Conservation (phyloP, 2,329 filamentous ascomycete species). For the Talaromyces sp. region DNA sequence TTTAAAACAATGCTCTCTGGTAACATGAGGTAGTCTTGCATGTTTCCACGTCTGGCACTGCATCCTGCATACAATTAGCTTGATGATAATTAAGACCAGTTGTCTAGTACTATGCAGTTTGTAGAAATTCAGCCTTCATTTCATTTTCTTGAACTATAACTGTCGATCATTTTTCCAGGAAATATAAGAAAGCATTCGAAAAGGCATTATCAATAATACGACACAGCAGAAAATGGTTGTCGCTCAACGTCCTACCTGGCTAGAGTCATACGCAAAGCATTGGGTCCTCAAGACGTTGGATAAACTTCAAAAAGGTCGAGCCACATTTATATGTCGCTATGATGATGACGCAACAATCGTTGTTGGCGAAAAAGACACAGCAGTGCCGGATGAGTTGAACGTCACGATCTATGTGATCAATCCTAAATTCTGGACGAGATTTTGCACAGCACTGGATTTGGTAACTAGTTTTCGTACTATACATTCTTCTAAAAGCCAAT, state of each 20-base stretch:
- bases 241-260: neutral
- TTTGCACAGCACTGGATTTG: slow-evolving; percentile 6
- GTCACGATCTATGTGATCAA: slow-evolving; percentile 8
- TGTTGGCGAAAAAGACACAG: neutral
- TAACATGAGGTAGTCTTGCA: neutral
- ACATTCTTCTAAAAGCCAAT: neutral
- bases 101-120: neutral
- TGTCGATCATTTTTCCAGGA: neutral
- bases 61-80: neutral
- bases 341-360: slow-evolving; percentile 1
- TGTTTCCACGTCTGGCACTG: neutral
- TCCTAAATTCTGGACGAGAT: slow-evolving; percentile 10
- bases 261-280: slow-evolving; percentile 6
- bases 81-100: neutral
- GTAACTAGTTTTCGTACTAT: neutral
- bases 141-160: neutral
- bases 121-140: neutral
- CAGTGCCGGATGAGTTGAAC: neutral
- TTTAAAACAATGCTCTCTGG: neutral
- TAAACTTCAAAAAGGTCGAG: neutral
- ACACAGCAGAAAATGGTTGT: neutral
- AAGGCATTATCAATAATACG: neutral
- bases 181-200: neutral
- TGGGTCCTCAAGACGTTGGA: neutral
- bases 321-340: slow-evolving; percentile 9